Percentiles rank a stretch among this genome's conserved stretches.
Evolutionary conservation across 768 basidiomycete genomes (phyloP).

Genomic region (Glaciozyma martinii): DNA sequence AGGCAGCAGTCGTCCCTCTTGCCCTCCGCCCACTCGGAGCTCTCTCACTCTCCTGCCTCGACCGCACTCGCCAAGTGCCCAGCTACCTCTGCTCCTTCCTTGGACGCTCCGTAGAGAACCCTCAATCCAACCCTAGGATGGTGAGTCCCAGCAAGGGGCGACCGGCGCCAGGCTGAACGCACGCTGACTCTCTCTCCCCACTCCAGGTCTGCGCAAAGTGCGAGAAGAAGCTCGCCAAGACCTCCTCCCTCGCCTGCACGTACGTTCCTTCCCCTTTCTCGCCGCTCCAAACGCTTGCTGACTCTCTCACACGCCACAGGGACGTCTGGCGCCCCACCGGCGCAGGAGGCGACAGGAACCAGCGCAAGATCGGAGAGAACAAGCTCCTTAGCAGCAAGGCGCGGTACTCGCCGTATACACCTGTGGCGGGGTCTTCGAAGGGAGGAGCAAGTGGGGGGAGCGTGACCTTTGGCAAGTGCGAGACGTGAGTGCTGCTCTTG

Average conservation of each 20-base stretch:
- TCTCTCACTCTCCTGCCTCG: not conserved
- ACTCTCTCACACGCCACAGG: not conserved
- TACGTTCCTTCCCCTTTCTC: not conserved
- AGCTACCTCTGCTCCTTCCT: too few species aligned
- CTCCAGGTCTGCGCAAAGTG: slow-evolving; percentile 24
- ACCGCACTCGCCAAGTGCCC: not conserved
- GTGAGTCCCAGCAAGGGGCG: too few species aligned
- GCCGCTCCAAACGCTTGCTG: not conserved
- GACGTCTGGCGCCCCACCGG: slow-evolving; percentile 21
- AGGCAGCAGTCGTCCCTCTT: too few species aligned
- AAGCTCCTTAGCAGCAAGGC: slow-evolving; percentile 17
- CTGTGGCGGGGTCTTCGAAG: slow-evolving; percentile 1
- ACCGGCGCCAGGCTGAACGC: not conserved
- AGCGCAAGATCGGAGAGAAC: slow-evolving; percentile 30
- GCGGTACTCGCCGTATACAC: slow-evolving; percentile 28
- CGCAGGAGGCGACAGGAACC: not conserved
- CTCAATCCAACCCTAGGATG: too few species aligned
- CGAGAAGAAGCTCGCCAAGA: slow-evolving; percentile 27
- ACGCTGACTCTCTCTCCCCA: not conserved
- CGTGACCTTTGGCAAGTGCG: slow-evolving; percentile 24
- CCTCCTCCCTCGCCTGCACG: slow-evolving; percentile 8
- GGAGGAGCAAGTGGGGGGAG: not conserved
- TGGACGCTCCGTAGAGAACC: too few species aligned
- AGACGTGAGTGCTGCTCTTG: slow-evolving; percentile 7
- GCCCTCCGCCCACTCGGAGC: not conserved